These are phyloP conservation scores for Moricandia moricandioides DNA, from an alignment of 345 rosid genomes.

Conservation along the genomic window DNA sequence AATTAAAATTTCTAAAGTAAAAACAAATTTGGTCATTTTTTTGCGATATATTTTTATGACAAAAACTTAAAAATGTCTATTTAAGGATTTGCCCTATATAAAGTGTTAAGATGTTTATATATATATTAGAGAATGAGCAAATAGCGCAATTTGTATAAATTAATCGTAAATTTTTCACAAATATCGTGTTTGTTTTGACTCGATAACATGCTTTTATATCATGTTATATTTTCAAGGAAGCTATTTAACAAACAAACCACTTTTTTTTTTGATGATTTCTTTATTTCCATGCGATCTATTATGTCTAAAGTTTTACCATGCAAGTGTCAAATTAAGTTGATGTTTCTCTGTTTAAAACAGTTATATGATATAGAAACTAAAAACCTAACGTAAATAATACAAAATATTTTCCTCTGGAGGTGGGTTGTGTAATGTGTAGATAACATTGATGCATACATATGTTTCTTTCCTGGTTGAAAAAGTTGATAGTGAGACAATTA, in stretches of 20 bases:
- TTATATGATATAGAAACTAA: background rate
- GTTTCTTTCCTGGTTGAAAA: background rate
- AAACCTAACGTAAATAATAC: background rate
- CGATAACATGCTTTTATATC: background rate
- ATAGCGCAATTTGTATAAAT: background rate
- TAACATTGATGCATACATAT: background rate
- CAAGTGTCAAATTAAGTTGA: background rate
- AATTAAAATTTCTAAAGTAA: too few species aligned
- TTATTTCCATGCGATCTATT: background rate
- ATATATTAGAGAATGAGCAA: background rate
- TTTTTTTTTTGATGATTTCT: background rate
- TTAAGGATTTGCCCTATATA: too few species aligned
- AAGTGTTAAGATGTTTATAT: background rate
- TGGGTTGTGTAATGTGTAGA: background rate
- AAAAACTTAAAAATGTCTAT: too few species aligned
- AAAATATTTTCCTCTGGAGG: background rate
- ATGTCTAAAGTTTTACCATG: background rate
- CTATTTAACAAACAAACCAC: background rate
- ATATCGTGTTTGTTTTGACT: background rate
- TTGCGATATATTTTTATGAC: too few species aligned
- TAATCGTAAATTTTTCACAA: background rate
- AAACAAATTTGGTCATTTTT: too few species aligned
- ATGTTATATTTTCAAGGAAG: background rate
- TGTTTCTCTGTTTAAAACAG: background rate
- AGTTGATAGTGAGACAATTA: background rate